A percentile compares a stretch with the other conserved stretches of the same genome.
These are phyloP conservation scores for Thalassiosira oceanica DNA, from an alignment of 352 stramenopile genomes.

Conservation along the genomic window DNA sequence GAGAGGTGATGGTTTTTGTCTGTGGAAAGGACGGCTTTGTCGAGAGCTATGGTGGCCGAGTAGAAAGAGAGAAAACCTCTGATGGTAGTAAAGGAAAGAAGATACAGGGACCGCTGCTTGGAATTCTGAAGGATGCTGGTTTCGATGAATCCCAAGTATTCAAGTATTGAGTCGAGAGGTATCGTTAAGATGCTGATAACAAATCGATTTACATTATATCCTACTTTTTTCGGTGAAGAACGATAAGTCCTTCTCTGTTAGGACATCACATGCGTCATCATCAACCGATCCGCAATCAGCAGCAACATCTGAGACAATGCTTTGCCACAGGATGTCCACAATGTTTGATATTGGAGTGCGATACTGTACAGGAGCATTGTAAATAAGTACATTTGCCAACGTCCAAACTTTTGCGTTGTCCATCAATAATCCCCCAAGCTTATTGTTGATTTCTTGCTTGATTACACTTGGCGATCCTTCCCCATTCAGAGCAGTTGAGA, in stretches of 20 bases:
- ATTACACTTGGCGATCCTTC: slow-evolving; percentile 17
- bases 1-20: slow-evolving; percentile 45
- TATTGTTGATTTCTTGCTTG: slow-evolving; percentile 32
- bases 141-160: slow-evolving; percentile 39
- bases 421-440: slow-evolving; percentile 36
- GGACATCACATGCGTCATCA: slow-evolving; percentile 10
- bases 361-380: slow-evolving; percentile 51
- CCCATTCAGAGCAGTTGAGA: slow-evolving; percentile 38
- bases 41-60: slow-evolving; percentile 20
- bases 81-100: slow-evolving; percentile 39
- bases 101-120: slow-evolving; percentile 40
- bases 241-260: slow-evolving; percentile 4
- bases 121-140: slow-evolving; percentile 32
- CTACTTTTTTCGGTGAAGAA: slow-evolving; percentile 20
- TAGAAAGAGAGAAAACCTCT: slow-evolving; percentile 5
- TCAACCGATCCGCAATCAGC: slow-evolving; percentile 23
- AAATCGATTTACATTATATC: no score
- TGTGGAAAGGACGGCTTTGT: slow-evolving; percentile 43
- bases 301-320: slow-evolving; percentile 30
- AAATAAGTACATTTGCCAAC: slow-evolving; percentile 47
- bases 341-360: slow-evolving; percentile 27
- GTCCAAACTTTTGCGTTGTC: slow-evolving; percentile 65
- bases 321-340: slow-evolving; percentile 51
- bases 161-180: no score
- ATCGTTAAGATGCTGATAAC: no score